phyloP scores from a whole-genome alignment of 129 eudicot genomes.

The Lactuca saligna region DNA sequence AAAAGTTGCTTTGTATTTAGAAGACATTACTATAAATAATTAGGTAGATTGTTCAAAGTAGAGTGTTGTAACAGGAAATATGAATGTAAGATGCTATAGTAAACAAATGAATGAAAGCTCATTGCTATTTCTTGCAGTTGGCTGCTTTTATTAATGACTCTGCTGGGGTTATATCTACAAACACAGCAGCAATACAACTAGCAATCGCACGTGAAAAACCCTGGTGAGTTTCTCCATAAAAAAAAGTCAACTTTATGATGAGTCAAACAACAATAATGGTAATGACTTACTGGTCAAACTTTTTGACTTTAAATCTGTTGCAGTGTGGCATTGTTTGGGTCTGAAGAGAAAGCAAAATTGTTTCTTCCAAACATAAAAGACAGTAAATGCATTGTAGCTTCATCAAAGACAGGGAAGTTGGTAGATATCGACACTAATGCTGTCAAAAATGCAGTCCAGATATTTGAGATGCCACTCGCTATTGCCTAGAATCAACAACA shows the following conservation, averaged over 20 bases:
- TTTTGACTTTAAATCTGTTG: conserved; percentile 16
- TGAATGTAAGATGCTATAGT: neutral
- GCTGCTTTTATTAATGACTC: conserved; percentile 91
- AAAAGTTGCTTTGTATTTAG: too few species aligned
- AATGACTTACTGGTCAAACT: conserved; percentile 2
- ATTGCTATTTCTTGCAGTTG: conserved; percentile 41
- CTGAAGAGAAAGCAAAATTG: conserved; percentile 73
- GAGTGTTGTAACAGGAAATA: too few species aligned
- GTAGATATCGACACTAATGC: conserved; percentile 69
- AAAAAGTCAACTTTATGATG: neutral
- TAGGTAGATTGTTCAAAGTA: too few species aligned
- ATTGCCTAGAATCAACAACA: conserved; percentile 41
- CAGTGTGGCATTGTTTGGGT: conserved; percentile 80
- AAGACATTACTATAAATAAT: too few species aligned
- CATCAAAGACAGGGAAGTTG: conserved; percentile 74
- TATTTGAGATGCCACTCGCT: conserved; percentile 67
- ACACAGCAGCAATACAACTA: conserved; percentile 83
- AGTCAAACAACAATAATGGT: neutral
- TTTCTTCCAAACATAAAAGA: conserved; percentile 71
- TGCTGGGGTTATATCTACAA: conserved; percentile 80
- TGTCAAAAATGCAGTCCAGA: conserved; percentile 59
- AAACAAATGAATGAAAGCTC: neutral
- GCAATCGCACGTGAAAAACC: conserved; percentile 80
- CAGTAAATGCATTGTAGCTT: conserved; percentile 58
- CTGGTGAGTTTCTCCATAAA: conserved; percentile 41